Base-by-base conservation (phyloP, 768 basidiomycete genomes). In the Tricholoma hemisulphureum region DNA sequence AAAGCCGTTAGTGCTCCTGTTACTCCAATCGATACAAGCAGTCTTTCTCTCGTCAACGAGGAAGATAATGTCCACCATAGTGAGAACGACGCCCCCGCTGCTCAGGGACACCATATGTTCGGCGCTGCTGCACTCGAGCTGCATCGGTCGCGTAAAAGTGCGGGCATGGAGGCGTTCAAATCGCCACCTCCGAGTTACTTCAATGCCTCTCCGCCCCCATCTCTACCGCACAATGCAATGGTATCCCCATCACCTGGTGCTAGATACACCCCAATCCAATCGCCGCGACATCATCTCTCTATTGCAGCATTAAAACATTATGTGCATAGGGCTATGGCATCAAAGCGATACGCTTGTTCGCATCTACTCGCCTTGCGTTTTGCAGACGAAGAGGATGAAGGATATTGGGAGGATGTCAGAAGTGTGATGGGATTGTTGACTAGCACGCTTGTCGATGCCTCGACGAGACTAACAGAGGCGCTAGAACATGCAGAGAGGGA, bases 351-450 rank as follows among this genome's bases (percentile, higher is more conserved):
- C 64, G 82, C 91, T 0, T 90, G 88, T 56, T 81, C 91, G 2
- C 89, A 94, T 67, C 77, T 94, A 3, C 77, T 94, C 2, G 91
- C 91, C 4, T 69, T 94, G 50, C 80, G 92, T 2, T 94, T 94
- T 66, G 66, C 61, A 41, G 86, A 87, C 46, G 84, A 83, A 49
- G 88, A 86, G 31, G 88, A 90, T 60, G 86, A 87, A 51, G 76
- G 79, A 5, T 94, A 94, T 63, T 94, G 91, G 91, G 91, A 93
- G 63, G 87, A 93, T 63, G 90, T 90, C 26, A 80, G 87, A 13
- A 83, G 86, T 24, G 83, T 94, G 50, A 86, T 92, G 78, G 77
- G 76, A 11, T 68, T 93, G 11, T 70, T 93, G 58, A 87, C 86
- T 7, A 84, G 78, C 37, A 80, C 89, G 8, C 77, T 93, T 31